Evolutionary conservation across 2,329 filamentous ascomycete genomes (phyloP).

Genomic region (Plenodomus biglobosus): DNA sequence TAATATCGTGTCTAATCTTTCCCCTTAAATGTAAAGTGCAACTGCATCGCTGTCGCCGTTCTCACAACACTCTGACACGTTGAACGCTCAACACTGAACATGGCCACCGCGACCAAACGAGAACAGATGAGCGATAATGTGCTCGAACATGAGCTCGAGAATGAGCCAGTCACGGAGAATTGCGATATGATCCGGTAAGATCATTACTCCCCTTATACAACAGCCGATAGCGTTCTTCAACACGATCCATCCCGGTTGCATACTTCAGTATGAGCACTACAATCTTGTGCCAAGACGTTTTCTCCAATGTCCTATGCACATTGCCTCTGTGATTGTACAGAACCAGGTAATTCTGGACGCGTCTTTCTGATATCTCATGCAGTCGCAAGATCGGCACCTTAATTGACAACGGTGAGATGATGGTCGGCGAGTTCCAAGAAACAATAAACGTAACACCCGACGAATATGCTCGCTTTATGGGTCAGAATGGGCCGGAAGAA

Average conservation of each 20-base stretch:
- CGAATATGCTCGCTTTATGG: slow-evolving; percentile 53
- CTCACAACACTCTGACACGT: not conserved
- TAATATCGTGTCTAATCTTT: not conserved
- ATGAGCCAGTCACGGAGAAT: slow-evolving; percentile 18
- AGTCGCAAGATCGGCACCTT: slow-evolving; percentile 47
- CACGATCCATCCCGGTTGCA: not conserved
- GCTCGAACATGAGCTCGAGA: slow-evolving; percentile 11
- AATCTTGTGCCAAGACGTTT: not conserved
- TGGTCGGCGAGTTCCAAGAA: slow-evolving; percentile 48
- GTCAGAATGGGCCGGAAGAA: slow-evolving; percentile 47
- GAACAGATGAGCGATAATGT: slow-evolving; percentile 7
- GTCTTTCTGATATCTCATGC: not conserved
- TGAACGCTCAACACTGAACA: not conserved
- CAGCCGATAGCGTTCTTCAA: not conserved
- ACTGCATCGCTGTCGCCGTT: not conserved
- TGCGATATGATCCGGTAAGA: slow-evolving; percentile 23
- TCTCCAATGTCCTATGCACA: not conserved
- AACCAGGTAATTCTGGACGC: not conserved
- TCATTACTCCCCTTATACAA: not conserved
- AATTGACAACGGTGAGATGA: slow-evolving; percentile 50
- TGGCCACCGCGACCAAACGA: not conserved
- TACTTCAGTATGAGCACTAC: not conserved
- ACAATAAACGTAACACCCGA: slow-evolving; percentile 42
- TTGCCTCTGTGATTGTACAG: not conserved
- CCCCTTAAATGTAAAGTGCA: slow-evolving; percentile 51